These are phyloP conservation scores for Nemophila menziesii DNA, from an alignment of 257 asterid species.

Conservation along the genomic window DNA sequence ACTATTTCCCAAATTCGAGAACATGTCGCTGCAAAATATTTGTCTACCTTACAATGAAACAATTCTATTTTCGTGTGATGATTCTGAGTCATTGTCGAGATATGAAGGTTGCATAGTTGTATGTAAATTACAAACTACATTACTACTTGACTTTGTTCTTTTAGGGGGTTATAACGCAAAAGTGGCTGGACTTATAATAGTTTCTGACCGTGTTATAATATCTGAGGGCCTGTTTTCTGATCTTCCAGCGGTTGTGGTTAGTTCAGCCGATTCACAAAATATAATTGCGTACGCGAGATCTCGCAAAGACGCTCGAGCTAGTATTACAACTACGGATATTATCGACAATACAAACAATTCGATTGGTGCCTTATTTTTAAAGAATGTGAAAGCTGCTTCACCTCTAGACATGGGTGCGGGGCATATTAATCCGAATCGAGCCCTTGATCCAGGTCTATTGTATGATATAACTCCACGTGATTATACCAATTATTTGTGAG, in stretches of 20 bases:
- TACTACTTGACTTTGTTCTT: background rate
- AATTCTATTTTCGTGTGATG: background rate
- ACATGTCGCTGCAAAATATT: slow-evolving; percentile 16
- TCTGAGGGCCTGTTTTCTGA: background rate
- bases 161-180: background rate
- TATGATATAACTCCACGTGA: too few species aligned
- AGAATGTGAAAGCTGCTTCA: background rate
- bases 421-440: slow-evolving; percentile 10
- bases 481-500: slow-evolving; percentile 10
- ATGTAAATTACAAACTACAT: background rate
- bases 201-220: background rate
- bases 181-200: background rate
- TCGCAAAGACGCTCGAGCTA: slow-evolving; percentile 1
- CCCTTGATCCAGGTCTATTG: slow-evolving; percentile 13
- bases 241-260: slow-evolving; percentile 7
- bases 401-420: slow-evolving; percentile 22
- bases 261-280: background rate
- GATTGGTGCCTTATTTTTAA: background rate
- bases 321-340: slow-evolving; percentile 12
- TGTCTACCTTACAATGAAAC: background rate
- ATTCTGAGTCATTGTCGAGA: too few species aligned
- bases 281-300: slow-evolving; percentile 4
- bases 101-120: background rate
- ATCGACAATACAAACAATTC: slow-evolving; percentile 8
- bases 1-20: slow-evolving; percentile 32